Base-by-base conservation (phyloP, 164 flowering plant genomes). In the Platanus orientalis region DNA sequence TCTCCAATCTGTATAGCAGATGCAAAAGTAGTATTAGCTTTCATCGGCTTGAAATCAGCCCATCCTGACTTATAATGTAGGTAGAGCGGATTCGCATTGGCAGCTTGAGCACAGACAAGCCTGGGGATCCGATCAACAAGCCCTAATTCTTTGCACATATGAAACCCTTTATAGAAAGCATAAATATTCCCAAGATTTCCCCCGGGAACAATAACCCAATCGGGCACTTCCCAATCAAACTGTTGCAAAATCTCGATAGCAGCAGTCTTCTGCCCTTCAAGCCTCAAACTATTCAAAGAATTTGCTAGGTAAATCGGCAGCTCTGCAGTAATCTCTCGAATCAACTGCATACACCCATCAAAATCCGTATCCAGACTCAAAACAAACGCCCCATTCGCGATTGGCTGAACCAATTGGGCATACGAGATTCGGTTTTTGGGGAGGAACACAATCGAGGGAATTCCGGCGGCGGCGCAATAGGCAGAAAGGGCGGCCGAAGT, bases 1-100 rank as follows among this genome's bases (percentile, higher is more conserved):
- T 92, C 97, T 7, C 96, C 94, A 69, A 92, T 92, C 80, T 92
- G 97, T 7, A 92, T 92, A 0, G 97, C 97, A 7, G 96, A 89
- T 0, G 96, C 96, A 71, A 89, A 92, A 0, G 94, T 92, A 0
- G 90, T 70, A 28, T 54, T 76, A 0, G 97, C 97, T 76, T 65
- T 92, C 23, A 88, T 75, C 0, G 88, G 27, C 62, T 68, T 76
- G 57, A 83, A 88, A 0, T 86, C 86, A 1, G 32, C 45, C 89
- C 88, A 88, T 39, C 96, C 90, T 0, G 88, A 71, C 69, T 86
- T 84, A 68, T 81, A 88, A 68, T 85, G 61, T 54, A 83, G 55
- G 65, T 87, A 92, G 19, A 92, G 83, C 0, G 97, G 97, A 67
- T 92, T 92, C 0, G 97, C 97, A 75, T 92, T 89, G 0, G 94